Base-by-base conservation (phyloP, 1,139 yeast genomes). In the Zygoascus meyerae region DNA sequence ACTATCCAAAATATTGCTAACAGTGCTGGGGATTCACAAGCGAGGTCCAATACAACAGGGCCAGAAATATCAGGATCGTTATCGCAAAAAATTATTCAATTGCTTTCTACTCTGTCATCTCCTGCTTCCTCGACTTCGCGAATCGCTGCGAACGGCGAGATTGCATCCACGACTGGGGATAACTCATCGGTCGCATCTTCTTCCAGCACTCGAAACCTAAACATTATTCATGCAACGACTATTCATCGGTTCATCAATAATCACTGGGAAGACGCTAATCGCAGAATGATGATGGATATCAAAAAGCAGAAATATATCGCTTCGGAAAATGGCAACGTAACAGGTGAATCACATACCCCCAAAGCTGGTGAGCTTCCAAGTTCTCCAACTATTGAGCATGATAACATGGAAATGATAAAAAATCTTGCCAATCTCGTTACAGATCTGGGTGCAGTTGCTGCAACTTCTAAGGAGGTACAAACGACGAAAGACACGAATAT, bases 1-100 rank as follows among this genome's bases (percentile, higher is more conserved):
- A 81, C 83, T 2, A 67, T 87, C 33, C 96, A 89, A 65, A 79
- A 83, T 54, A 77, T 86, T 74, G 95, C 95, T 0, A 86, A 86
- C 59, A 90, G 87, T 7, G 62, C 60, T 11, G 58, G 52, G 14
- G 48, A 45, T 15, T 15, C 33, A 29, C 37, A 42, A 26, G 35
- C 32, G 2, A 40, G 34, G 35, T 18, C 34, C 5, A 31, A 28
- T 15, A 14, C 34, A 3, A 16, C 21, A 3, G 40, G 21, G n/a
- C 21, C 34, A 29, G 26, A 11, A 8, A 33, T 34, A 7, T 15
- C 26, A 11, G 14, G 35, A 16, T 18, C 18, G 15, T 31, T 35
- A 10, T n/a, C 40, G 5, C 40, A 18, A 12, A 36, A 30, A 17
- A 36, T 42, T 28, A 14, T 36, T 14, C 21, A 29, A 12, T 30